phyloP scores from a whole-genome alignment of 2,329 filamentous ascomycete genomes.

The Aspergillaceae sp. region DNA sequence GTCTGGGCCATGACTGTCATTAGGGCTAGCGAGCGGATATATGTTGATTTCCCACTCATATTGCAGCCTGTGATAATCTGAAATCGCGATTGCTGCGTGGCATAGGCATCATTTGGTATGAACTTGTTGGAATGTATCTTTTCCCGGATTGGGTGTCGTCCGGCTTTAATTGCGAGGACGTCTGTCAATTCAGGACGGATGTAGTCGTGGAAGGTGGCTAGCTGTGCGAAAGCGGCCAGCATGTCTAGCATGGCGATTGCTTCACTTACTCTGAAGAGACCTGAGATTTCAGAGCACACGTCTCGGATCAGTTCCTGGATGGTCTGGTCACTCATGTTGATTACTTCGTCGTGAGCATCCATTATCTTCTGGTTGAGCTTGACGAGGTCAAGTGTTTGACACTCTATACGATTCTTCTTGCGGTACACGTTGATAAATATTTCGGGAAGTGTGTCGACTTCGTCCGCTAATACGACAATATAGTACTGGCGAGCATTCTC shows the following conservation, averaged over 20 bases:
- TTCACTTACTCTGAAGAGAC: slow-evolving; percentile 77
- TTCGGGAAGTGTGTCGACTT: slow-evolving; percentile 57
- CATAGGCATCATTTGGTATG: slow-evolving; percentile 85
- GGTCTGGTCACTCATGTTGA: slow-evolving; percentile 70
- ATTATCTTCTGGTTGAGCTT: slow-evolving; percentile 71
- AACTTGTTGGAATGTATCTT: slow-evolving; percentile 61
- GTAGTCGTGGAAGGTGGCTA: slow-evolving; percentile 60
- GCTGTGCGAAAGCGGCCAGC: slow-evolving; percentile 65
- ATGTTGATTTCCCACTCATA: slow-evolving; percentile 97
- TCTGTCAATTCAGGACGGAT: slow-evolving; percentile 60
- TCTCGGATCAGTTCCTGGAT: slow-evolving; percentile 62
- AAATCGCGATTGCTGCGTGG: slow-evolving; percentile 69
- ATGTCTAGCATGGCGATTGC: slow-evolving; percentile 82
- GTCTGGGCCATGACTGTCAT: slow-evolving; percentile 91
- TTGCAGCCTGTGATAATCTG: slow-evolving; percentile 95
- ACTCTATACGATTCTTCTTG: slow-evolving; percentile 71
- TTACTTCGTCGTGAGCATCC: slow-evolving; percentile 73
- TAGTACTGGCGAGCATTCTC: slow-evolving; percentile 74
- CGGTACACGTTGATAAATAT: slow-evolving; percentile 68
- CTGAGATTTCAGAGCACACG: slow-evolving; percentile 63
- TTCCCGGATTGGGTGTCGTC: slow-evolving; percentile 71
- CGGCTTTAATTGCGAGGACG: slow-evolving; percentile 62
- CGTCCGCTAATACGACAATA: slow-evolving; percentile 54
- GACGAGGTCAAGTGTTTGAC: slow-evolving; percentile 74
- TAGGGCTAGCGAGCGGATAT: slow-evolving; percentile 76